Base-by-base conservation (phyloP, 192 early-diverging fungal species). In the Coemansia javaensis region DNA sequence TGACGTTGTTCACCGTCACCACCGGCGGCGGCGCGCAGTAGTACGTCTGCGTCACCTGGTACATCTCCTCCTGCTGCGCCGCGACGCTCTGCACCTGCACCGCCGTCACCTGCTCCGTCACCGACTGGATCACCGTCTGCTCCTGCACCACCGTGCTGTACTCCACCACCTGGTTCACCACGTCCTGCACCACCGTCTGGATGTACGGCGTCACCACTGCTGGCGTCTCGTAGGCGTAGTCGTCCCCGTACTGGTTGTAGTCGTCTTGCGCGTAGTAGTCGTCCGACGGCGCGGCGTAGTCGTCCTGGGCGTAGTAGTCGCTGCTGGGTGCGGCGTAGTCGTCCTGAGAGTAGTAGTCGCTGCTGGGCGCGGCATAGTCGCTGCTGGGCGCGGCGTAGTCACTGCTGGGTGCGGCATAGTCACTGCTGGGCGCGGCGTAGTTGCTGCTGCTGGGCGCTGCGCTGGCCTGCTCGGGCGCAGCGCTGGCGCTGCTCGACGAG, bases 41-140 rank as follows among this genome's bases (percentile, higher is more conserved):
- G 46, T 45, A 65, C 2, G 62, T 73, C 46, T 73, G 69, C 16
- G 69, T 73, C 27, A 73, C 69, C 22, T 73, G 69, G 50, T 65
- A 73, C 15, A 73, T 18, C 0, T 53, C 69, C 7, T 60, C 50
- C n/a, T 60, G 34, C 28, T 73, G 42, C 16, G 57, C 69, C 15
- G 69, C 53, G 4, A 73, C 49, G 50, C 62, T 61, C 20, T 44
- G 38, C 17, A 73, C 49, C 50, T 73, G 69, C 15, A 65, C 38
- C 34, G 49, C 61, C n/a, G 69, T 73, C 21, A 73, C 49, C n/a
- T 61, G 56, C 50, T 40, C 53, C 0, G 37, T 46, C 31, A 73
- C 11, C 2, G 49, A 41, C 44, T 65, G 61, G 12, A 65, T 39
- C 11, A 57, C 42, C 3, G 69, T 73, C 41, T 73, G 32, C 58